Conservation (phyloP, 139 green algal genomes). For the Picochlorum sp. region DNA sequence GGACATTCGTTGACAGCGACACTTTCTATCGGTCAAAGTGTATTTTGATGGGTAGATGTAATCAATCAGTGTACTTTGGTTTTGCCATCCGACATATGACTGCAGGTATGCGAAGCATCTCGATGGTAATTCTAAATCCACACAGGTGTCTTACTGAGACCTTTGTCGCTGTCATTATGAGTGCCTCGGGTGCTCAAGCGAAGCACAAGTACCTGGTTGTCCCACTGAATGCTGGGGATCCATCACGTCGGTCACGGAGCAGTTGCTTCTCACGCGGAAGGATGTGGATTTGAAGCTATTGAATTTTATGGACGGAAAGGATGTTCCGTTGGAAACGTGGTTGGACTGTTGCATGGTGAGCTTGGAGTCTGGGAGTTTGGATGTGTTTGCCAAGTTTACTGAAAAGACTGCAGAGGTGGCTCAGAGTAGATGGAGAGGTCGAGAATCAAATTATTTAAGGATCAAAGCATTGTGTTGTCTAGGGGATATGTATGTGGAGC, state of each 20-base stretch:
- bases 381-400: slow-evolving; percentile 31
- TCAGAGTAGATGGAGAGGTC: slow-evolving; percentile 28
- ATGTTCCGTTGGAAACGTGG: slow-evolving; percentile 59
- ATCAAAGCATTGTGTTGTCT: slow-evolving; percentile 66
- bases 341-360: slow-evolving; percentile 59
- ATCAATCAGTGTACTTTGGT: too few species aligned
- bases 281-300: slow-evolving; percentile 6
- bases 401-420: slow-evolving; percentile 21
- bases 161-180: too few species aligned
- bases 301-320: slow-evolving; percentile 25
- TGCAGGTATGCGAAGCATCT: too few species aligned
- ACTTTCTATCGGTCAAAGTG: too few species aligned
- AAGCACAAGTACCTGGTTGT: too few species aligned
- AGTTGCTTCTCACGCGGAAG: background rate
- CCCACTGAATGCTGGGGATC: too few species aligned
- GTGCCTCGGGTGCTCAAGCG: too few species aligned
- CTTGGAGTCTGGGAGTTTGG: slow-evolving; percentile 36
- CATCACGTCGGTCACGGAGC: background rate
- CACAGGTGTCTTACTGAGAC: too few species aligned
- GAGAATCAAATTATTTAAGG: slow-evolving; percentile 42
- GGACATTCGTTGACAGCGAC: too few species aligned
- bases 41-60: too few species aligned
- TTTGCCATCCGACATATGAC: too few species aligned
- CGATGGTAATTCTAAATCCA: too few species aligned
- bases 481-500: slow-evolving; percentile 49